Percentiles rank a stretch among this genome's conserved stretches.
Conservation (phyloP, 768 basidiomycete species). For the Harrya chromipes region DNA sequence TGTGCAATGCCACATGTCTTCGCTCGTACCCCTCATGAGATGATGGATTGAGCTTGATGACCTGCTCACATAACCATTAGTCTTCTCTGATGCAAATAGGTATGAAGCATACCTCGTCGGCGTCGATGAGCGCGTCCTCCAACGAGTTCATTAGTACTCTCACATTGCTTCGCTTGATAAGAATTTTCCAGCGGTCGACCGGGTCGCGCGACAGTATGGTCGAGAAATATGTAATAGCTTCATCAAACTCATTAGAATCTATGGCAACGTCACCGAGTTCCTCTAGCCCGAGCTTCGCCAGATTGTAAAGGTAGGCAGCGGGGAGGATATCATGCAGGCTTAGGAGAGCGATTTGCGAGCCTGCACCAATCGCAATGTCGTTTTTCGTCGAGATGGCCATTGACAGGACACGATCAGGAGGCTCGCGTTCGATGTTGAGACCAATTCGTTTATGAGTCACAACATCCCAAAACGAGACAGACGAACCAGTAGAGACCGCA, state of each 20-base stretch:
- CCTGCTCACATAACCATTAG: not conserved
- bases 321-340: too few species aligned
- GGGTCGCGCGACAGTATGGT: not conserved
- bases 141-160: not conserved
- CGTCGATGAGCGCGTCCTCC: conserved; percentile 3
- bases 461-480: not conserved
- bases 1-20: not conserved
- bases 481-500: not conserved
- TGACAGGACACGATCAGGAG: not conserved
- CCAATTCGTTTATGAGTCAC: not conserved
- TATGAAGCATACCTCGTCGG: conserved; percentile 1
- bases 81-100: not conserved
- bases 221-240: not conserved
- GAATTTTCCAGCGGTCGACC: not conserved
- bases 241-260: not conserved
- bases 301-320: too few species aligned
- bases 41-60: not conserved
- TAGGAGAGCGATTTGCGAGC: too few species aligned
- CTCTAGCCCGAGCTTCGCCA: conserved; percentile 3
- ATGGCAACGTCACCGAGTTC: not conserved
- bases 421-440: not conserved
- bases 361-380: too few species aligned
- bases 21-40: not conserved
- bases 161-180: conserved; percentile 7
- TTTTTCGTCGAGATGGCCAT: not conserved